These are phyloP conservation scores for Pseudocercospora eumusae DNA, from an alignment of 2,329 filamentous ascomycete species.

Conservation along the genomic window DNA sequence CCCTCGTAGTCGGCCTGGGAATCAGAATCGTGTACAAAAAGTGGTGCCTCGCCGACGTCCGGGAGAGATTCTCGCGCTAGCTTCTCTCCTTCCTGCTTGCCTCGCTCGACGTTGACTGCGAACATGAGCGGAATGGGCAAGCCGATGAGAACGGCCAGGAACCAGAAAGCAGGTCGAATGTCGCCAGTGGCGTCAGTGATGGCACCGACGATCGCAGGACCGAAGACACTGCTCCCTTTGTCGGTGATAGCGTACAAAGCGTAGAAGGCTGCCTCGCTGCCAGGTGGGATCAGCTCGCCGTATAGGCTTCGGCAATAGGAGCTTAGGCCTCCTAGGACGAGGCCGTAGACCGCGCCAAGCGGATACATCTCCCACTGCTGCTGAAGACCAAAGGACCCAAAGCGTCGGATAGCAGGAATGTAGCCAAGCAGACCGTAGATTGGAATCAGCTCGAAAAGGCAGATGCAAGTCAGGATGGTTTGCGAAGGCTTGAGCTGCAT, in stretches of 20 bases:
- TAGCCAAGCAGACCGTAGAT: slow-evolving; percentile 88
- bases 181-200: slow-evolving; percentile 73
- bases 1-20: slow-evolving; percentile 14
- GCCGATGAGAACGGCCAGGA: slow-evolving; percentile 80
- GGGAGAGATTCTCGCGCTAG: slow-evolving; percentile 44
- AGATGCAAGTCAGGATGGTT: slow-evolving; percentile 89
- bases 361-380: slow-evolving; percentile 97
- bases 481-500: slow-evolving; percentile 75
- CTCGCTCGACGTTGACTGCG: slow-evolving; percentile 75
- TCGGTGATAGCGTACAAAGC: slow-evolving; percentile 96
- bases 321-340: slow-evolving; percentile 89
- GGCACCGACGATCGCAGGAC: slow-evolving; percentile 86
- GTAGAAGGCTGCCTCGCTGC: slow-evolving; percentile 94
- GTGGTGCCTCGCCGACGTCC: background rate
- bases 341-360: slow-evolving; percentile 83
- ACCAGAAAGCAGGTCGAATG: slow-evolving; percentile 75
- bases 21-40: slow-evolving; percentile 1
- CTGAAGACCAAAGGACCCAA: slow-evolving; percentile 82
- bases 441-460: slow-evolving; percentile 87
- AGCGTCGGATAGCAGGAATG: slow-evolving; percentile 71
- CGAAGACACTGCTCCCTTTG: slow-evolving; percentile 92
- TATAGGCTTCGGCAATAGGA: slow-evolving; percentile 91
- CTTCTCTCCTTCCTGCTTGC: slow-evolving; percentile 46
- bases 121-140: slow-evolving; percentile 82
- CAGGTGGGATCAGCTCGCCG: slow-evolving; percentile 89